These are phyloP conservation scores for Ilyonectria robusta DNA, from an alignment of 2,329 filamentous ascomycete species.

Conservation along the genomic window DNA sequence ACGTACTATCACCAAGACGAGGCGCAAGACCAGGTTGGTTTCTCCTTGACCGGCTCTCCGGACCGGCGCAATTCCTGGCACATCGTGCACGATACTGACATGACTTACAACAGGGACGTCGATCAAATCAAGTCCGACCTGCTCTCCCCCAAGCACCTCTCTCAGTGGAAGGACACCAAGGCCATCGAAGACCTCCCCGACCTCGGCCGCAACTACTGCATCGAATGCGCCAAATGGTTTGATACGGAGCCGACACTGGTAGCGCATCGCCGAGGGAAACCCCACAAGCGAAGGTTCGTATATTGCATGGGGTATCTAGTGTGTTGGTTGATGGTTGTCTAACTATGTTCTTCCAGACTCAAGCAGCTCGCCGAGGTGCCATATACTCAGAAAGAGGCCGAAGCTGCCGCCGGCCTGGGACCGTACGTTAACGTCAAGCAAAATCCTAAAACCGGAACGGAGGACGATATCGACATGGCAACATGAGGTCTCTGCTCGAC, in stretches of 20 bases:
- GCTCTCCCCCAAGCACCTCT: conserved; percentile 82
- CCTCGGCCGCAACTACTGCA: conserved; percentile 88
- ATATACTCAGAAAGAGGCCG: conserved; percentile 88
- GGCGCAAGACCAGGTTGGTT: conserved; percentile 75
- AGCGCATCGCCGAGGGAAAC: conserved; percentile 87
- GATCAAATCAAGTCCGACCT: conserved; percentile 93
- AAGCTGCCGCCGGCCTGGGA: conserved; percentile 81
- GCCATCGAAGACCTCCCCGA: conserved; percentile 89
- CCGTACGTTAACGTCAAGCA: conserved; percentile 70
- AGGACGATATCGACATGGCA: conserved; percentile 54
- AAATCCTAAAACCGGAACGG: conserved; percentile 33
- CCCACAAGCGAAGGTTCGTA: conserved; percentile 84
- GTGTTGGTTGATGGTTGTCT: conserved; percentile 34
- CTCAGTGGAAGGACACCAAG: conserved; percentile 83
- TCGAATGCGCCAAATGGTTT: conserved; percentile 97
- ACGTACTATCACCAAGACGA: conserved; percentile 80
- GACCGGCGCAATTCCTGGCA: neutral
- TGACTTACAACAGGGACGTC: conserved; percentile 77
- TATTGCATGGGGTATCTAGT: conserved; percentile 25
- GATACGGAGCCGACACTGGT: conserved; percentile 84
- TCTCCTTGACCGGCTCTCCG: neutral
- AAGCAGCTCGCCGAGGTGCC: conserved; percentile 87
- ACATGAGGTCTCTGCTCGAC: conserved; percentile 40
- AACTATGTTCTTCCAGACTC: conserved; percentile 67
- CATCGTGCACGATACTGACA: conserved; percentile 7